phyloP scores from a whole-genome alignment of 2,329 filamentous ascomycete genomes.

The Fusarium clavum region DNA sequence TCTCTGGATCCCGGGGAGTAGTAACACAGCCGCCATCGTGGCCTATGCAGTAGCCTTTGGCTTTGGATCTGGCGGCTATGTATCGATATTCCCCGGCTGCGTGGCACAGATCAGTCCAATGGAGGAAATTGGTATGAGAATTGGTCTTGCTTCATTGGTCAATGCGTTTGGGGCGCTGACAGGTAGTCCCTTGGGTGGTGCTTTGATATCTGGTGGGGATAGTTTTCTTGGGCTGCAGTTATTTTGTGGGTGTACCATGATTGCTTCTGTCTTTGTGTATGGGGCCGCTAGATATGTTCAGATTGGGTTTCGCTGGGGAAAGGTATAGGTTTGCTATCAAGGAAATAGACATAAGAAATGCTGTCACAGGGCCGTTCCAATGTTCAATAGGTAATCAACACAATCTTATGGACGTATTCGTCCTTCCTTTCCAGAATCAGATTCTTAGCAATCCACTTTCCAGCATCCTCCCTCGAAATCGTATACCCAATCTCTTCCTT shows the following conservation, averaged over 20 bases:
- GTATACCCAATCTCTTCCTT: slow-evolving; percentile 58
- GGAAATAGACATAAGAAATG: no score
- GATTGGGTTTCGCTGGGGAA: accelerated
- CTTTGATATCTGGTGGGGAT: background rate
- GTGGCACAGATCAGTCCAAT: background rate
- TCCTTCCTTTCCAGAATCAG: slow-evolving; percentile 44
- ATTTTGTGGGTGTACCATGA: background rate
- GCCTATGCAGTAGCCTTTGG: background rate
- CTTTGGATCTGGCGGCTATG: slow-evolving; percentile 2
- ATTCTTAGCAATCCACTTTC: slow-evolving; percentile 60
- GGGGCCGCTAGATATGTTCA: background rate
- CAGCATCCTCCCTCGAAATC: slow-evolving; percentile 61
- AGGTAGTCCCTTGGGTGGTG: background rate
- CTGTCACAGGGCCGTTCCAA: no score
- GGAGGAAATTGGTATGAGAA: background rate
- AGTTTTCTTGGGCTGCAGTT: background rate
- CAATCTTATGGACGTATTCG: slow-evolving; percentile 53
- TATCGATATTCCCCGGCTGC: background rate
- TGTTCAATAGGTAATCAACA: slow-evolving; percentile 48
- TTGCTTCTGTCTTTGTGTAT: background rate
- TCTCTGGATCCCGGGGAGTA: background rate
- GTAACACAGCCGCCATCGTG: background rate
- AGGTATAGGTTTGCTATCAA: background rate
- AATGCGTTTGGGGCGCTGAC: background rate
- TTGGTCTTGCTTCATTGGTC: background rate